Evolutionary conservation across 1,139 yeast genomes (phyloP), one percentile per base, ranked within the genome.

Genomic region (Diutina neorugosa): DNA sequence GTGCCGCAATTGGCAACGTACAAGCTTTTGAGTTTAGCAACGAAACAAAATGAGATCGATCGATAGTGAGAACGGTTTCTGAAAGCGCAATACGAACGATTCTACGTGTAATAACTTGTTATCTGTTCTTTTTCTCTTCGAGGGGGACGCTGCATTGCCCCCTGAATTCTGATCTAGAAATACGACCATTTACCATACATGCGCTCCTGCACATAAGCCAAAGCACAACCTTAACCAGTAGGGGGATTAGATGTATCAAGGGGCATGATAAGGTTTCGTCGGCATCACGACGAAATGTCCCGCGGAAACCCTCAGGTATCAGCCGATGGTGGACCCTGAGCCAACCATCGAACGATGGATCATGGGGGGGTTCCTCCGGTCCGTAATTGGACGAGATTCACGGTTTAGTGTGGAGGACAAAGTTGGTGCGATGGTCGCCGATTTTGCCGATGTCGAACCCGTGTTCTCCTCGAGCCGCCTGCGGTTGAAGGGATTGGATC

Each of bases 391-490:
- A n/a, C n/a, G n/a, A n/a, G 6, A 14, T 9, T 31, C n/a, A 31
- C n/a, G 37, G 37, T 11, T 42, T 44, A 11, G 55, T 54, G 23
- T 54, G 42, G 20, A 62, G 51, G 14, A 57, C 58, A 43, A 61
- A 59, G 52, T 55, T 57, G 11, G 57, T 47, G 18, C 43, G 27
- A 18, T 56, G 54, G 21, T 53, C n/a, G 21, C 37, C 50, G 4
- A 46, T 27, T 8, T n/a, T 43, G 51, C 55, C 42, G 20, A 52
- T 41, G 40, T 57, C 61, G 46, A 62, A 61, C 8, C 57, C 60
- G 25, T 51, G 41, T 55, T 70, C 75, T 18, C 74, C 74, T 59
- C 66, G 69, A 3, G 56, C 57, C 53, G 62, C 53, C 12, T 46
- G 18, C 12, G 58, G 57, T 21, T 65, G 48, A 4, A 71, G 65